Evolutionary conservation across 2,329 filamentous ascomycete genomes (phyloP).

Genomic region (Phialocephala subalpina): DNA sequence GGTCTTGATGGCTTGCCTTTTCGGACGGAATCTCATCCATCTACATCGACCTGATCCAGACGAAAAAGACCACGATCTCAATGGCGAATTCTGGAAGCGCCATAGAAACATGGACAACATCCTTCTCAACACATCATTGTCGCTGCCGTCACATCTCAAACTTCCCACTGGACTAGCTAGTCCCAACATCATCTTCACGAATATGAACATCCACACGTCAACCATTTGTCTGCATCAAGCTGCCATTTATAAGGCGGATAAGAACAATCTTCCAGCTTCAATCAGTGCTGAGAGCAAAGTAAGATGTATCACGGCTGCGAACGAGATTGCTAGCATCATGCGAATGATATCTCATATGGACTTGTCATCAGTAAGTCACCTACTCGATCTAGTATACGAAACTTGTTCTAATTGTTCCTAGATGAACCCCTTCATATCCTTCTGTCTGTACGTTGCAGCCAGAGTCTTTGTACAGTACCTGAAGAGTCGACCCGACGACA

Average conservation of each 20-base stretch:
- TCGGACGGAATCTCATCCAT: conserved; percentile 90
- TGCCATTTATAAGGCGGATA: conserved; percentile 96
- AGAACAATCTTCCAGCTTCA: conserved; percentile 78
- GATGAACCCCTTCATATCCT: conserved; percentile 96
- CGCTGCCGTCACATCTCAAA: conserved; percentile 81
- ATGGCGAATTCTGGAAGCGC: conserved; percentile 95
- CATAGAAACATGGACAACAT: conserved; percentile 91
- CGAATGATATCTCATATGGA: conserved; percentile 92
- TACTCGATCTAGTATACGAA: too few relatives aligned
- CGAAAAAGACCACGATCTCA: conserved; percentile 85
- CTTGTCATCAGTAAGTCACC: conserved; percentile 77
- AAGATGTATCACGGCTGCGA: conserved; percentile 90
- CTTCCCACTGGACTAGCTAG: conserved; percentile 78
- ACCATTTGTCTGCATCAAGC: conserved; percentile 98
- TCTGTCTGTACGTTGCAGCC: conserved; percentile 95
- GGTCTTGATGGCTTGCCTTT: conserved; percentile 85
- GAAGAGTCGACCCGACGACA: conserved; percentile 91
- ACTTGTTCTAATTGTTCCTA: conserved; percentile 48
- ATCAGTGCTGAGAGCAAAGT: conserved; percentile 91
- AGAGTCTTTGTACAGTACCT: conserved; percentile 95
- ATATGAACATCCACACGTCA: conserved; percentile 97
- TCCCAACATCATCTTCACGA: conserved; percentile 89
- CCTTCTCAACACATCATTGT: conserved; percentile 84
- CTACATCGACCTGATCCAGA: conserved; percentile 85
- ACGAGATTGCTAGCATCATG: conserved; percentile 95